A percentile compares a stretch with the other conserved stretches of the same genome.
Conservation (phyloP, 2,329 filamentous ascomycete genomes). For the Teratosphaeriaceae sp. region DNA sequence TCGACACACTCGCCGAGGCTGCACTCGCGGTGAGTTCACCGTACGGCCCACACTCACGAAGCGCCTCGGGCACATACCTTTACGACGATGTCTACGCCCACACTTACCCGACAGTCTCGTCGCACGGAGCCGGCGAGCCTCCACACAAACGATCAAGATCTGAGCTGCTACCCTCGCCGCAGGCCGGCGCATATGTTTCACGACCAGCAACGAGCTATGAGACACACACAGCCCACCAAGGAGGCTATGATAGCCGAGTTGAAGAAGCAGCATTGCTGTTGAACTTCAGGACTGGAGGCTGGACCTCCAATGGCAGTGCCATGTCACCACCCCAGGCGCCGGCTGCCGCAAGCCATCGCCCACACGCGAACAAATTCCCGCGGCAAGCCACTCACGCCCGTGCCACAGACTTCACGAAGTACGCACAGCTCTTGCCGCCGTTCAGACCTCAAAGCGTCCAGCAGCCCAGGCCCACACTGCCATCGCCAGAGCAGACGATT, state of each 20-base stretch:
- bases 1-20: conserved; percentile 39
- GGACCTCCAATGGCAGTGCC: conserved; percentile 8
- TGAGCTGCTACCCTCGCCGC: conserved; percentile 46
- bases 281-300: conserved; percentile 33
- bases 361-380: conserved; percentile 29
- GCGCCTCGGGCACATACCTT: conserved; percentile 6
- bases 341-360: conserved; percentile 15
- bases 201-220: conserved; percentile 44
- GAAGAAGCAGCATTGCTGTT: conserved; percentile 42
- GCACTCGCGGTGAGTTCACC: conserved; percentile 35
- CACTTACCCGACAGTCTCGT: conserved; percentile 15
- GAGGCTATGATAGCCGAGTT: conserved; percentile 29
- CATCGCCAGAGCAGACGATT: conserved; percentile 19
- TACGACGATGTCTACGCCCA: conserved; percentile 10
- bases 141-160: conserved; percentile 56
- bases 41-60: conserved; percentile 14
- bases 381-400: conserved; percentile 17
- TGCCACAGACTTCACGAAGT: conserved; percentile 13
- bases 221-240: conserved; percentile 6
- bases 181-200: conserved; percentile 31
- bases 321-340: conserved; percentile 11
- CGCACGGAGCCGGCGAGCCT: conserved; percentile 36
- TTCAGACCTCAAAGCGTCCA: conserved; percentile 17
- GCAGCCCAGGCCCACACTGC: conserved; percentile 13
- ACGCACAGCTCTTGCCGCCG: conserved; percentile 20